phyloP scores from a whole-genome alignment of 495 filamentous ascomycete species.

The Trichoderma erinaceum region DNA sequence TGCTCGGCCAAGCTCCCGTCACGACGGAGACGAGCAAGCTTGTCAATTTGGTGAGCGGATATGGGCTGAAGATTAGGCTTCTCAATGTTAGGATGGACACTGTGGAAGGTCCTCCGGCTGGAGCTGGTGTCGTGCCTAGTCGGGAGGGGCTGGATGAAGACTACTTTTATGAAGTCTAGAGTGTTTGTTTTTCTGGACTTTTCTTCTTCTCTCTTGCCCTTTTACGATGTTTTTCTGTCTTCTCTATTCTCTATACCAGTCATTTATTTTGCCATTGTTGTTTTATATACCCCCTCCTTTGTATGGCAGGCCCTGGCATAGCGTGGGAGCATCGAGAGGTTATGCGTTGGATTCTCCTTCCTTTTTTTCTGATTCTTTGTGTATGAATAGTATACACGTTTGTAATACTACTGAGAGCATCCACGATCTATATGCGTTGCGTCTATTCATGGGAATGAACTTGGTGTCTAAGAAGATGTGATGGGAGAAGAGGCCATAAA shows the following conservation, averaged over 20 bases:
- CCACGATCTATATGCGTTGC: not conserved
- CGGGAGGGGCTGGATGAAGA: slow-evolving; percentile 60
- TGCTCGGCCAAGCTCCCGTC: slow-evolving; percentile 91
- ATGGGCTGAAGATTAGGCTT: slow-evolving; percentile 86
- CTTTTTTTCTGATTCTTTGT: not conserved
- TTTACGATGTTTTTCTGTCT: not conserved
- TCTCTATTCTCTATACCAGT: not conserved
- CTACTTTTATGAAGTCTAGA: slow-evolving; percentile 61
- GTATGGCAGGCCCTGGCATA: slow-evolving; percentile 10
- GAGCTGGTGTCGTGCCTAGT: slow-evolving; percentile 48
- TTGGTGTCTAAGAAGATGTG: no score
- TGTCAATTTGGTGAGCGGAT: slow-evolving; percentile 75
- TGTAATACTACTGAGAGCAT: slow-evolving; percentile 4
- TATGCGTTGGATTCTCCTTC: not conserved
- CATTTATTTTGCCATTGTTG: not conserved
- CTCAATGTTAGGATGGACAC: slow-evolving; percentile 89
- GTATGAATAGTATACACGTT: not conserved
- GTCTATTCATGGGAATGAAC: not conserved
- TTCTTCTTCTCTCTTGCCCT: not conserved
- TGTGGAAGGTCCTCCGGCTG: slow-evolving; percentile 47
- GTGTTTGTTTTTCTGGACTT: not conserved
- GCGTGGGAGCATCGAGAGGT: not conserved
- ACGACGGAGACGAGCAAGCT: slow-evolving; percentile 92
- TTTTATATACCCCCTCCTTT: slow-evolving; percentile 11
- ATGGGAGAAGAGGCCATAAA: no score